Base-by-base conservation (phyloP, 192 early-diverging fungal genomes). In the Obelidium mucronatum region DNA sequence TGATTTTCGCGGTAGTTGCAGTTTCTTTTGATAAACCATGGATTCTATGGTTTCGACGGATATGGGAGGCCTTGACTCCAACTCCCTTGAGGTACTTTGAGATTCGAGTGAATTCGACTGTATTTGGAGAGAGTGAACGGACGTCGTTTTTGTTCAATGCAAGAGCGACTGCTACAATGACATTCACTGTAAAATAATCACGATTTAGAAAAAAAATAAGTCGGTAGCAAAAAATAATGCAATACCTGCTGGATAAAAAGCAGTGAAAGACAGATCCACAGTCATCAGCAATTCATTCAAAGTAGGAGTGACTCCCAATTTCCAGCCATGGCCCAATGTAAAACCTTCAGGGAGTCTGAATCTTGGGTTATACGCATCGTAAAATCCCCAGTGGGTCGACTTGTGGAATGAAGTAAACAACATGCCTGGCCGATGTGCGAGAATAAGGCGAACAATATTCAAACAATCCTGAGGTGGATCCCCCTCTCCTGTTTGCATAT, bases 261-360 rank as follows among this genome's bases (percentile, higher is more conserved):
- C 34, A 1, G 75, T 68, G 26, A 22, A 54, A 1, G 65, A 11
- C 30, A 76, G 31, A 36, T 76, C 75, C 11, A 76, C 13, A 37
- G 42, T 68, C 30, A 68, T 5, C 28, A 76, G 24, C 15, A 76
- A 24, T 53, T 66, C 44, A 24, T 40, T 40, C 56, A 53, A 55
- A 11, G 75, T 76, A n/a, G 42, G n/a, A n/a, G 53, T 66, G 17
- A 76, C 53, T n/a, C 64, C 55, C 66, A 68, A 65, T 35, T 68
- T 76, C 75, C 75, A 76, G n/a, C 75, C 75, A 13, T 55, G 51
- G 17, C 19, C 26, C 11, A 66, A 34, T 19, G n/a, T 66, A n/a
- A 76, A 26, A 4, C 75, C 75, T 24, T 68, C 55, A 1, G 42
- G 4, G 33, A 76, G 70, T 33, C 36, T 65, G 5, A 76, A 76